phyloP scores from a whole-genome alignment of 2,329 filamentous ascomycete genomes.

The Davidsoniella australis region DNA sequence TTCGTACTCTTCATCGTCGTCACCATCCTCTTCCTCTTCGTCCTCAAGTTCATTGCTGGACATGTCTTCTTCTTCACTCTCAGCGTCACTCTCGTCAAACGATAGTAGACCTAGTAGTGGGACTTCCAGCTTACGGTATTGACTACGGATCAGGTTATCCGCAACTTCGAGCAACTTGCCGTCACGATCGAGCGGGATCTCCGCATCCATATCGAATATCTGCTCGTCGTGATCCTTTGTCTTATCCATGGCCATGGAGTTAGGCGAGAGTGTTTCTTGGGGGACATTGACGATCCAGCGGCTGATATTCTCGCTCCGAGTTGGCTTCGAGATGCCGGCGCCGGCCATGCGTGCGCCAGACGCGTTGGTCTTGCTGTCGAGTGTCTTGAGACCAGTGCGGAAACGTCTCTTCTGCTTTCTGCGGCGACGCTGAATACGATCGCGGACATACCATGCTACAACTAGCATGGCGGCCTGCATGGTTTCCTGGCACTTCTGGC shows the following conservation, averaged over 20 bases:
- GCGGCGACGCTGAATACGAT: conserved; percentile 27
- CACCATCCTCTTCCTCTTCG: conserved; percentile 17
- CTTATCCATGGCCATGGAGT: conserved; percentile 16
- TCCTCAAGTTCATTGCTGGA: conserved; percentile 15
- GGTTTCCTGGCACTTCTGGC: conserved; percentile 31
- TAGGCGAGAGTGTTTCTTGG: conserved; percentile 20
- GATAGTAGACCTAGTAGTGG: conserved; percentile 28
- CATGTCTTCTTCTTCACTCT: conserved; percentile 20
- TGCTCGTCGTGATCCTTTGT: conserved; percentile 23
- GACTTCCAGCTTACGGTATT: conserved; percentile 28
- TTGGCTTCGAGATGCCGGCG: conserved; percentile 17
- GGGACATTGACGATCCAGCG: conserved; percentile 28
- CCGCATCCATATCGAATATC: conserved; percentile 25
- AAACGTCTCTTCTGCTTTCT: conserved; percentile 26
- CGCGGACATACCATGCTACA: conserved; percentile 32
- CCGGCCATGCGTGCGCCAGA: neutral
- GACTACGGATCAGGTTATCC: conserved; percentile 30
- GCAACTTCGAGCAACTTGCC: conserved; percentile 27
- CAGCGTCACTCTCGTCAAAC: conserved; percentile 28
- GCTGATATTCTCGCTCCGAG: conserved; percentile 24
- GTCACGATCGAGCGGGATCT: conserved; percentile 25
- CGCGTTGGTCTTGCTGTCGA: conserved; percentile 10
- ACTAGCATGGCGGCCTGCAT: conserved; percentile 32
- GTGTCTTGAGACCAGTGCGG: conserved; percentile 22
- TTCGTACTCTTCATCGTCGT: conserved; percentile 17